A percentile compares a stretch with the other conserved stretches of the same genome.
Conservation (phyloP, 2,329 filamentous ascomycete genomes). For the Balansia obtecta region DNA sequence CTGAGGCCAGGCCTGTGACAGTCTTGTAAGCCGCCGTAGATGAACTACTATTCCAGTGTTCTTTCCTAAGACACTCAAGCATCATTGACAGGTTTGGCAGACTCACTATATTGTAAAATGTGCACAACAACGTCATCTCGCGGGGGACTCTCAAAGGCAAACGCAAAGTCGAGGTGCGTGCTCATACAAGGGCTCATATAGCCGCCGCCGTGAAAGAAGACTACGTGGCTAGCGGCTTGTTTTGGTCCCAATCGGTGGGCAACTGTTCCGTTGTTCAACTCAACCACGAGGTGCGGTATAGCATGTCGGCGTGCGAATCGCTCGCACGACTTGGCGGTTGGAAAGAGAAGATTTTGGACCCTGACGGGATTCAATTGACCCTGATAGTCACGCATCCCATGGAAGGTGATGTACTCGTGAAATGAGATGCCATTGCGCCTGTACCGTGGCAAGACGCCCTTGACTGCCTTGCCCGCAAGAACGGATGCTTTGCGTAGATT, state of each 20-base stretch:
- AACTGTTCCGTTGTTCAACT: conserved; percentile 2
- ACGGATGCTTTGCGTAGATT: not conserved
- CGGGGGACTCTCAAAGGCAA: not conserved
- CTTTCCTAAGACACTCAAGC: no score
- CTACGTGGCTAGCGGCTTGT: not conserved
- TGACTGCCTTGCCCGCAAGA: not conserved
- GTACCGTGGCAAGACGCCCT: not conserved
- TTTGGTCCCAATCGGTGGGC: not conserved
- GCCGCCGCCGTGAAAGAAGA: conserved; percentile 5
- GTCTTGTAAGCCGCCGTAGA: not conserved
- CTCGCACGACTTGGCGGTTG: conserved; percentile 1
- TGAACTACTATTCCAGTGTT: no score
- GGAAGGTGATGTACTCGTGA: not conserved
- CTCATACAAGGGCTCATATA: conserved; percentile 4
- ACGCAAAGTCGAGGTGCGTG: conserved; percentile 2
- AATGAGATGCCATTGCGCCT: not conserved
- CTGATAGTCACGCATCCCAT: conserved; percentile 4
- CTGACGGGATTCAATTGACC: not conserved
- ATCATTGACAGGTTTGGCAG: not conserved
- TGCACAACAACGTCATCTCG: not conserved
- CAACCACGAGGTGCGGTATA: not conserved
- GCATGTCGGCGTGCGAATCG: conserved; percentile 2
- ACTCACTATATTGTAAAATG: conserved; percentile 4
- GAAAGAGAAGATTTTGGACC: conserved; percentile 3
- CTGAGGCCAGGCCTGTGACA: not conserved